Base-by-base conservation (phyloP, 805 yeast genomes). In the Yamadazyma kitorensis region DNA sequence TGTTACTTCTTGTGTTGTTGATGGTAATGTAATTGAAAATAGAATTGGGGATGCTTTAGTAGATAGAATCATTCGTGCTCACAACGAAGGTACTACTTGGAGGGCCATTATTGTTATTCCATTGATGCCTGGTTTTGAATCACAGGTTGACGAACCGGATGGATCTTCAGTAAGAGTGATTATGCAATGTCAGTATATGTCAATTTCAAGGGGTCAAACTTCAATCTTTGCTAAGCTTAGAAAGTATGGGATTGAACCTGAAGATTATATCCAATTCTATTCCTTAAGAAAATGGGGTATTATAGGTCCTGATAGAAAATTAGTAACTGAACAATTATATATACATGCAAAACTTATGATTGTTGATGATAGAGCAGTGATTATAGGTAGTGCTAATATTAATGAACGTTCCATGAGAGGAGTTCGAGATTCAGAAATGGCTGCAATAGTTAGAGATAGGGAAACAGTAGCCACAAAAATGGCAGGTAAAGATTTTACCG, bases 331-430 rank as follows among this genome's bases (percentile, higher is more conserved):
- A 50, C 96, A 89, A 53, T 70, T 93, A 27, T 93, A 93, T 53
- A 83, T 93, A 22, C 99, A 93, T 57, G 96, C 96, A 1, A 93
- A 93, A 55, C 75, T 82, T 6, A 73, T 93, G 79, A 73, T 93
- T 48, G 96, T 83, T 8, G 99, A 93, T 61, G 98, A 93, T 52
- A 72, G 96, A 31, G 76, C 82, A 29, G 97, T 96, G 4, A 83
- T 93, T 27, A 89, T 93, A 51, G 98, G 99, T 2, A 86, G 96
- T 51, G 99, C 99, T 0, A 93, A 93, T 52, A 86, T 93, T 41
- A 93, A 93, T 53, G 99, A 93, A 57, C 74, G 99, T 49, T 91
- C 98, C 0, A 89, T 89, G 87, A 71, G 93, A 48, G 99, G 99
- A 11, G 70, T 72, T 14, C 73, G 98, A 55, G 99, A 93, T 54